A percentile compares a stretch with the other conserved stretches of the same genome.
Conservation (phyloP, 306 rosid genomes). For the Amphicarpaea edgeworthii region DNA sequence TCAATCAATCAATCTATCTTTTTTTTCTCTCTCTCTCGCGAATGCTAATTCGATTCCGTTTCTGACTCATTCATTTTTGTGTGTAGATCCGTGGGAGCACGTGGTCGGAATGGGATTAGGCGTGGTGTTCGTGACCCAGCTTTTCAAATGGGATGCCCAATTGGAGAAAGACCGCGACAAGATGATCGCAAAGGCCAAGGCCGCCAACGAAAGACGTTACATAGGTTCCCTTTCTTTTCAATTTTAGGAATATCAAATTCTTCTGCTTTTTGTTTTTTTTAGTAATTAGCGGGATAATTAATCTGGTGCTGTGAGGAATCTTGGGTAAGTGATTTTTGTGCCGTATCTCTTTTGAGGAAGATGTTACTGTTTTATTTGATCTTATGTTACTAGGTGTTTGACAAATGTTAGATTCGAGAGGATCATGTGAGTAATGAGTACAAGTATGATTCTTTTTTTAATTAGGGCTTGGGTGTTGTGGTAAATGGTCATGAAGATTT, state of each 20-base stretch:
- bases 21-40: not conserved
- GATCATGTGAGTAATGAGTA: too few species aligned
- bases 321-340: too few species aligned
- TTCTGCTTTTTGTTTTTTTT: not conserved
- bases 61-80: not conserved
- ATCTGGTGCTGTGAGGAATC: not conserved
- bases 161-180: slow-evolving; percentile 78
- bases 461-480: slow-evolving; percentile 22
- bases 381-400: not conserved
- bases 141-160: slow-evolving; percentile 80
- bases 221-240: slow-evolving; percentile 53
- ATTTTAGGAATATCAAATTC: too few species aligned
- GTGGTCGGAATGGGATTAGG: slow-evolving; percentile 89
- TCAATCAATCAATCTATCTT: too few species aligned
- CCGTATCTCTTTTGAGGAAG: not conserved
- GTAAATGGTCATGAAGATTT: slow-evolving; percentile 5
- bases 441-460: not conserved
- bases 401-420: too few species aligned
- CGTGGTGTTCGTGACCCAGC: slow-evolving; percentile 70
- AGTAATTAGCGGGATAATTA: not conserved
- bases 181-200: slow-evolving; percentile 91
- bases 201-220: slow-evolving; percentile 96
- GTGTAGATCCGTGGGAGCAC: slow-evolving; percentile 97
- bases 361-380: not conserved
- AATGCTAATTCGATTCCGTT: slow-evolving; percentile 6